Conservation (phyloP, 805 yeast species). For the Yueomyces sp. region DNA sequence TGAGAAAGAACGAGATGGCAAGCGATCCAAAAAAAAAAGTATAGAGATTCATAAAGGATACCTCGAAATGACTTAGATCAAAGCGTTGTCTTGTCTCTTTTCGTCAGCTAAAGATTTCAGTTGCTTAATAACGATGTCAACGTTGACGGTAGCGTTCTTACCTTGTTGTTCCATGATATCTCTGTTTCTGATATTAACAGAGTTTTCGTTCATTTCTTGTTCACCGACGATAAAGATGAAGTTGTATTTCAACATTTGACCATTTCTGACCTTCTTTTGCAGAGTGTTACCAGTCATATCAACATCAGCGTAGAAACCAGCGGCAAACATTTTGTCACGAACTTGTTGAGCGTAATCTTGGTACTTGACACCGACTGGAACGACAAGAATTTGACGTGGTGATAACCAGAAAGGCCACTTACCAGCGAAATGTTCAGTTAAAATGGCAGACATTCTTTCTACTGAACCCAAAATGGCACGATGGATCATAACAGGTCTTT, state of each 20-base stretch:
- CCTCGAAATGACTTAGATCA: constrained; percentile 8
- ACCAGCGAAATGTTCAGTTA: constrained; percentile 96
- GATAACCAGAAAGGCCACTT: constrained; percentile 99
- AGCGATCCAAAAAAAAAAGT: too few species aligned
- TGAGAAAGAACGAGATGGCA: too few species aligned
- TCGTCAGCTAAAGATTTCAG: constrained; percentile 54
- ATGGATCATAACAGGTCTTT: constrained; percentile 97
- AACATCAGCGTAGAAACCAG: constrained; percentile 83
- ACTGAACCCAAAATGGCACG: constrained; percentile 97
- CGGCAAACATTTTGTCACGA: constrained; percentile 49
- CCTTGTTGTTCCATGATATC: constrained; percentile 87
- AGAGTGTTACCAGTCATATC: constrained; percentile 92
- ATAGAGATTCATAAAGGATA: too few species aligned
- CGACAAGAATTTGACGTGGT: constrained; percentile 95
- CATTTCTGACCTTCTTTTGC: constrained; percentile 96
- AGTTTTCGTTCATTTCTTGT: constrained; percentile 63
- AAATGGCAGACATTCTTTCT: constrained; percentile 97
- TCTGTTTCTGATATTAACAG: constrained; percentile 94
- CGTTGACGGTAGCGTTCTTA: constrained; percentile 70
- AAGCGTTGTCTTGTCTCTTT: constrained; percentile 59
- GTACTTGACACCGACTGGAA: constrained; percentile 93
- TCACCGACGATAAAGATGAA: constrained; percentile 96
- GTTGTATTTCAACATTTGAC: constrained; percentile 89
- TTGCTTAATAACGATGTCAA: constrained; percentile 60
- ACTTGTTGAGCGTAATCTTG: constrained; percentile 80